Evolutionary conservation across 2,329 filamentous ascomycete genomes (phyloP).

Genomic region (Neopestalotiopsis sp.): DNA sequence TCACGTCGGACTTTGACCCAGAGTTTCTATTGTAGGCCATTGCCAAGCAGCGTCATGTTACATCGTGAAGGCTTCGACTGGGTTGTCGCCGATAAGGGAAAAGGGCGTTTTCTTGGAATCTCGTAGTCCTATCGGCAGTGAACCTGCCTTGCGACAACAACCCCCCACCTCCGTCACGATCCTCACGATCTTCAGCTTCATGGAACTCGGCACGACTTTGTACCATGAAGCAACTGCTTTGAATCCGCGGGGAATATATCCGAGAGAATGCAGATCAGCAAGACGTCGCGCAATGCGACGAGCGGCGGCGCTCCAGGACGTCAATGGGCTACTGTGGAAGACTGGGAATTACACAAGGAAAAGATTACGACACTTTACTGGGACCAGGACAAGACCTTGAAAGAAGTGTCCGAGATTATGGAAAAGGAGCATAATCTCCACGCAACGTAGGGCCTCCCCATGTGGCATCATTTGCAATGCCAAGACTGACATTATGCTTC

Average conservation of each 20-base stretch:
- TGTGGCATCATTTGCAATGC: too few relatives aligned
- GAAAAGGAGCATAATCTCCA: neutral
- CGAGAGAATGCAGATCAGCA: too few relatives aligned
- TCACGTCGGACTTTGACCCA: too few relatives aligned
- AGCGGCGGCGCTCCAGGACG: neutral
- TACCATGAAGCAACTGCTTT: neutral
- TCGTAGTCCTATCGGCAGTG: neutral
- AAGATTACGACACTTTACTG: slow-evolving; percentile 14
- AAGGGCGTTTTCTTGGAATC: neutral
- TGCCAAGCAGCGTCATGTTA: neutral
- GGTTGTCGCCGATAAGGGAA: neutral
- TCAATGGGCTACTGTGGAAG: slow-evolving; percentile 10
- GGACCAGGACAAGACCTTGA: slow-evolving; percentile 13
- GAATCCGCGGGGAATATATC: neutral
- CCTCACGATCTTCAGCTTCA: neutral
- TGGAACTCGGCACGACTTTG: neutral
- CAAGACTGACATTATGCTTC: neutral
- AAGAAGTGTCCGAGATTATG: slow-evolving; percentile 20
- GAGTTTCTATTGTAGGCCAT: too few relatives aligned
- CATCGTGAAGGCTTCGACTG: neutral
- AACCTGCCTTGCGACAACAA: neutral
- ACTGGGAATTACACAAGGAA: slow-evolving; percentile 8
- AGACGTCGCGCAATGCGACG: neutral
- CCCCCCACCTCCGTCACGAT: neutral
- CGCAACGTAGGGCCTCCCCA: slow-evolving; percentile 11